Percentiles rank a stretch among this genome's conserved stretches.
Evolutionary conservation across 768 basidiomycete genomes (phyloP).

Genomic region (Calocera cornea): DNA sequence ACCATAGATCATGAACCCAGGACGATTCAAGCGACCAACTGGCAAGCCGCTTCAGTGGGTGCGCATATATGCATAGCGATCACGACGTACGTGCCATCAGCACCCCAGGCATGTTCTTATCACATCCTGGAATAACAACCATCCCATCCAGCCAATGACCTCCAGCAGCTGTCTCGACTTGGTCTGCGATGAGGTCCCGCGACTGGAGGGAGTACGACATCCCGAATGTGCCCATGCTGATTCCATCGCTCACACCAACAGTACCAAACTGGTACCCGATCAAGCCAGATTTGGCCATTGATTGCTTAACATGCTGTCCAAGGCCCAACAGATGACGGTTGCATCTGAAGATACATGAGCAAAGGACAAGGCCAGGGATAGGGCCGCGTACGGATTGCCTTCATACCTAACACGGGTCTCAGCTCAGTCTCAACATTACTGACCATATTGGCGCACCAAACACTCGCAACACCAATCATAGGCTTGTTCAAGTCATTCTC

Average conservation of each 20-base stretch:
- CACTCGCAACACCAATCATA: conserved; percentile 94
- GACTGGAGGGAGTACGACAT: conserved; percentile 97
- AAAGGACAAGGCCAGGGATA: background rate
- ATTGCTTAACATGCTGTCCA: conserved; percentile 75
- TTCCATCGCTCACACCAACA: conserved; percentile 94
- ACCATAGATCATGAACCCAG: conserved; percentile 95
- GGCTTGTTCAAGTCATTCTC: conserved; percentile 86
- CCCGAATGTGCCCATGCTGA: conserved; percentile 91
- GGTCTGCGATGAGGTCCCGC: conserved; percentile 93
- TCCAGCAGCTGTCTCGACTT: conserved; percentile 88
- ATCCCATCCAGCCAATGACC: conserved; percentile 98
- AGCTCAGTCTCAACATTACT: background rate
- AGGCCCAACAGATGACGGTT: conserved; percentile 85
- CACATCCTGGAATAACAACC: conserved; percentile 93
- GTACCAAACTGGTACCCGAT: conserved; percentile 98
- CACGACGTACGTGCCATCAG: conserved; percentile 75
- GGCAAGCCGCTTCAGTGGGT: background rate
- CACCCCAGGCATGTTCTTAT: conserved; percentile 99
- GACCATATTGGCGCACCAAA: conserved; percentile 52
- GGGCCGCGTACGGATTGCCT: conserved; percentile 75
- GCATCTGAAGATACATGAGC: conserved; percentile 43
- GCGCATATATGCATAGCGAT: conserved; percentile 14
- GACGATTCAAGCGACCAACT: conserved; percentile 93
- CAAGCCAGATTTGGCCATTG: conserved; percentile 49
- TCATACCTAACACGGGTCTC: conserved; percentile 63